Conservation (phyloP, 495 filamentous ascomycete genomes). For the Talaromyces trachyspermus region DNA sequence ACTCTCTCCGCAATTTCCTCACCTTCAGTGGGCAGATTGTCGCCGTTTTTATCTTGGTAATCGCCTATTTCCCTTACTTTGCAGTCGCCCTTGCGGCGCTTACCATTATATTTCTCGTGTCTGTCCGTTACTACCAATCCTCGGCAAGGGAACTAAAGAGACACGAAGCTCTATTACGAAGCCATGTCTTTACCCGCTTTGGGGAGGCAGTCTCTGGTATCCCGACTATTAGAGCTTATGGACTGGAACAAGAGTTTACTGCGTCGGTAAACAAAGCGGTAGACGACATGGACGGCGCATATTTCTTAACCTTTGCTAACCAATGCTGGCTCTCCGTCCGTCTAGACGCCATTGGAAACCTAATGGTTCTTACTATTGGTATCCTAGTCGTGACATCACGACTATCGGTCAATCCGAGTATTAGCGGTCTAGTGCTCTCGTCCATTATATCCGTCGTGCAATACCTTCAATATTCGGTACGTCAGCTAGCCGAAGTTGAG, state of each 20-base stretch:
- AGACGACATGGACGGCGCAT: conserved; percentile 87
- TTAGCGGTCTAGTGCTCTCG: conserved; percentile 78
- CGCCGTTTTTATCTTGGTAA: conserved; percentile 79
- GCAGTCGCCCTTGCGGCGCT: conserved; percentile 82
- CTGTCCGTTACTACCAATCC: conserved; percentile 79
- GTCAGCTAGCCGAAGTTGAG: conserved; percentile 92
- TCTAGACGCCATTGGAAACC: conserved; percentile 74
- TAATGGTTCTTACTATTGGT: conserved; percentile 76
- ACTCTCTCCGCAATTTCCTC: conserved; percentile 92
- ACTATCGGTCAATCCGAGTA: conserved; percentile 79
- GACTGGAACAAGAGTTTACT: conserved; percentile 68
- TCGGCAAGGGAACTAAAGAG: conserved; percentile 92
- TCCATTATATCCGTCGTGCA: conserved; percentile 93
- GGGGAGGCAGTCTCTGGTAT: conserved; percentile 78
- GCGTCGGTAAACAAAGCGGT: conserved; percentile 59
- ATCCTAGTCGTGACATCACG: conserved; percentile 90
- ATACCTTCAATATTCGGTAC: conserved; percentile 91
- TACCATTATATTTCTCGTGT: conserved; percentile 70
- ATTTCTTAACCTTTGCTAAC: conserved; percentile 89
- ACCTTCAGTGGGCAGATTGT: too few relatives aligned
- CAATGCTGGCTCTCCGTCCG: conserved; percentile 86
- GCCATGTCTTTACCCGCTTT: conserved; percentile 83
- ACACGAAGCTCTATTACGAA: conserved; percentile 82
- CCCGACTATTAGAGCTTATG: conserved; percentile 82
- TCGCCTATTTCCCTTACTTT: conserved; percentile 90